Conservation (phyloP, 2,329 filamentous ascomycete species). For the Geosmithia flava region DNA sequence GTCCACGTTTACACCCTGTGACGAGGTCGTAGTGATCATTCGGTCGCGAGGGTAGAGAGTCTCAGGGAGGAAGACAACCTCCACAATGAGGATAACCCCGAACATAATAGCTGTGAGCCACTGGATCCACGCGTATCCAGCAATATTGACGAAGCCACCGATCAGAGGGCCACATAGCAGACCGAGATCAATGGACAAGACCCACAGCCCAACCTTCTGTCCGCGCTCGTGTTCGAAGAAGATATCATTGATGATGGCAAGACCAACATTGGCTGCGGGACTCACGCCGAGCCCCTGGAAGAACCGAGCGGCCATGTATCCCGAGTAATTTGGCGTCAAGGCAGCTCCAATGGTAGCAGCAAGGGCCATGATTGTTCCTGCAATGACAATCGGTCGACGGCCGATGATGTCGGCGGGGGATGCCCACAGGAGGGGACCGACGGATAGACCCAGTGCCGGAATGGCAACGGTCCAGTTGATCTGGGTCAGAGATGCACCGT, state of each 20-base stretch:
- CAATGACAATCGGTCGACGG: slow-evolving; percentile 34
- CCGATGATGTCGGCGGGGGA: slow-evolving; percentile 37
- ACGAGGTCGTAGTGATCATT: slow-evolving; percentile 18
- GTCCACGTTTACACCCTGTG: slow-evolving; percentile 3
- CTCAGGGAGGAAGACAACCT: slow-evolving; percentile 39
- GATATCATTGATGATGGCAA: slow-evolving; percentile 40
- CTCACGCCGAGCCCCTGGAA: slow-evolving; percentile 44
- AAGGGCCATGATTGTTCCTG: slow-evolving; percentile 20
- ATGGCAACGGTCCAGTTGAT: slow-evolving; percentile 44
- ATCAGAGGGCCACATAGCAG: slow-evolving; percentile 29
- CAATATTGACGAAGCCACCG: slow-evolving; percentile 36
- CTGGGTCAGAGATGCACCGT: slow-evolving; percentile 28
- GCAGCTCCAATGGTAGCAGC: slow-evolving; percentile 19
- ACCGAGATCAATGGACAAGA: slow-evolving; percentile 40
- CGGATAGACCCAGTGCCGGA: slow-evolving; percentile 32
- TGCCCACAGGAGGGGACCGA: slow-evolving; percentile 38
- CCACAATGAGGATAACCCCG: slow-evolving; percentile 30
- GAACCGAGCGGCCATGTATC: slow-evolving; percentile 45
- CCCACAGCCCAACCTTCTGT: slow-evolving; percentile 42
- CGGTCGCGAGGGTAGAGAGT: slow-evolving; percentile 40
- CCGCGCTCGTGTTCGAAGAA: slow-evolving; percentile 47
- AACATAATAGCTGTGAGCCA: slow-evolving; percentile 43
- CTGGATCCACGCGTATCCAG: slow-evolving; percentile 36
- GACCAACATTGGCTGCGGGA: slow-evolving; percentile 39
- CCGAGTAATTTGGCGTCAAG: slow-evolving; percentile 22